Conservation (phyloP, 257 asterid species). For the Jacaranda copaia region DNA sequence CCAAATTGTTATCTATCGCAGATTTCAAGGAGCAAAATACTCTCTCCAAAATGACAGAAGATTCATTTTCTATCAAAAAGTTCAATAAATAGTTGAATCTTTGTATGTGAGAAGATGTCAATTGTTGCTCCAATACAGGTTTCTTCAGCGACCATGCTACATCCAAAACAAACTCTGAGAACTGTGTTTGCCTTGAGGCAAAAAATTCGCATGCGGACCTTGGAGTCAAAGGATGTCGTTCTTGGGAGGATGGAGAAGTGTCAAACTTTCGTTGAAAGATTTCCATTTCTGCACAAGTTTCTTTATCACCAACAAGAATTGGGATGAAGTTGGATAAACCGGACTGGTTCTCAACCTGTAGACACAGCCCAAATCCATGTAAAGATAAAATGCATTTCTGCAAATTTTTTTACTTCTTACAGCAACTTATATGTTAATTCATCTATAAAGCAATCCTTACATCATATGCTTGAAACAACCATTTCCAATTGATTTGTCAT, state of each 20-base stretch:
- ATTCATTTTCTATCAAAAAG: conserved; percentile 53
- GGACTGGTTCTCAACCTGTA: conserved; percentile 77
- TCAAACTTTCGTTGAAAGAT: conserved; percentile 49
- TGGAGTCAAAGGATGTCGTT: conserved; percentile 32
- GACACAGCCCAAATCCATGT: conserved; percentile 11
- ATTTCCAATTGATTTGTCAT: conserved; percentile 9
- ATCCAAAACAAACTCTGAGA: conserved; percentile 58
- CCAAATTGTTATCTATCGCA: conserved; percentile 39
- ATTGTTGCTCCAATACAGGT: conserved; percentile 45
- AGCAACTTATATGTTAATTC: background rate
- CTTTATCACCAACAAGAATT: conserved; percentile 62
- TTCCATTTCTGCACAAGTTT: conserved; percentile 67
- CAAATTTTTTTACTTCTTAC: background rate
- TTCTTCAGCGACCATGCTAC: conserved; percentile 70
- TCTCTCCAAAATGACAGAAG: conserved; percentile 57
- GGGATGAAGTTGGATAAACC: conserved; percentile 83
- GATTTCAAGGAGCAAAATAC: conserved; percentile 41
- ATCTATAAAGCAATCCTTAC: background rate
- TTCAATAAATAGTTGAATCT: conserved; percentile 51
- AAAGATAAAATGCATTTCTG: background rate
- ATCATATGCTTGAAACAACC: conserved; percentile 13
- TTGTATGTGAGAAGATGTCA: conserved; percentile 46
- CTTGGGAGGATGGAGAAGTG: conserved; percentile 35
- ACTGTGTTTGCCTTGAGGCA: conserved; percentile 42
- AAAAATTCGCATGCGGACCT: conserved; percentile 47